A percentile compares a stretch with the other conserved stretches of the same genome.
Conservation (phyloP, 1,139 yeast species). For the Suhomyces maxii region DNA sequence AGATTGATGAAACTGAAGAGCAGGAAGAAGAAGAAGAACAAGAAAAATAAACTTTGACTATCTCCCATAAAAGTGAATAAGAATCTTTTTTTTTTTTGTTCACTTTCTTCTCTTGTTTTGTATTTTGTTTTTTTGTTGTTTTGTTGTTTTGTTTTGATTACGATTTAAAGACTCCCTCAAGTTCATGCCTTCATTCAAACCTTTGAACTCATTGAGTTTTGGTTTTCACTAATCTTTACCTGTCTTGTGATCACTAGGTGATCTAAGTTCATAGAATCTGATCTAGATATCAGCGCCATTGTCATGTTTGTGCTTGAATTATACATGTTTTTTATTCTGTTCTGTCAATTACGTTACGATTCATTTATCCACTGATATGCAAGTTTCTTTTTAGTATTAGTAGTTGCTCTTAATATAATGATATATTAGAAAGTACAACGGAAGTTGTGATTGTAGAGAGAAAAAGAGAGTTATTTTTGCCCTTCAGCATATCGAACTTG, state of each 20-base stretch:
- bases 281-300: neutral
- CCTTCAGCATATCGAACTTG: no score
- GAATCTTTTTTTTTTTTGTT: no score
- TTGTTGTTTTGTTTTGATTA: constrained; percentile 1
- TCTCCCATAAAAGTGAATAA: no score
- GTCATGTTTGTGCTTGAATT: constrained; percentile 2
- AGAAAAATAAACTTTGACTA: constrained; percentile 13
- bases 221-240: neutral
- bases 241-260: neutral
- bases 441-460: no score
- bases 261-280: neutral
- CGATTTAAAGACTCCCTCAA: neutral
- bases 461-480: no score
- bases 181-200: no score
- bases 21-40: constrained; percentile 20
- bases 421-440: neutral
- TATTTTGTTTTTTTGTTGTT: neutral
- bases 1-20: constrained; percentile 22
- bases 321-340: neutral
- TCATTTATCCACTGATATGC: constrained; percentile 7
- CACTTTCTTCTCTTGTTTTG: neutral
- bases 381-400: constrained; percentile 7
- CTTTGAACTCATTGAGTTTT: no score
- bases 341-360: constrained; percentile 9
- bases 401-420: constrained; percentile 4